Conservation (phyloP, 257 asterid species). For the Salvia rosmarinus region DNA sequence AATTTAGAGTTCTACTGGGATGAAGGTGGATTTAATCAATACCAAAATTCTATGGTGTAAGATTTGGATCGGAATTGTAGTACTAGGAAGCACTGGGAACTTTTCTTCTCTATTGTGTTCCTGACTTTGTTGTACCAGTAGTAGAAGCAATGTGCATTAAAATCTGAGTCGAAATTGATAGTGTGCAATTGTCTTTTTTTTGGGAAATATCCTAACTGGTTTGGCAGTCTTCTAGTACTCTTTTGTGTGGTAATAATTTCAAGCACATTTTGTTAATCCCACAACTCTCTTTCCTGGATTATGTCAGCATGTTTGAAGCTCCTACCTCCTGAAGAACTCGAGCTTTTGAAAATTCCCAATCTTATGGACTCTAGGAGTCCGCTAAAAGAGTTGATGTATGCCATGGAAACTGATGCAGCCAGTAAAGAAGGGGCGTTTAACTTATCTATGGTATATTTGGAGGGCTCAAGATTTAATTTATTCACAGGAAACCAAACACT, state of each 20-base stretch:
- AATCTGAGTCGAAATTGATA: conserved; percentile 15
- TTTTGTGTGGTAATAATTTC: background rate
- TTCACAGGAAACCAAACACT: conserved; percentile 97
- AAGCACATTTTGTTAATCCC: conserved; percentile 17
- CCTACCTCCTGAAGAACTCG: conserved; percentile 81
- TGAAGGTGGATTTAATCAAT: conserved; percentile 10
- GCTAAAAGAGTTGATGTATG: conserved; percentile 59
- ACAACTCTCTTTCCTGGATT: conserved; percentile 27
- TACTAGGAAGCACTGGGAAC: background rate
- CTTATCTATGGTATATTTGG: conserved; percentile 45
- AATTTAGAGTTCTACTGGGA: background rate
- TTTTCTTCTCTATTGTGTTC: background rate
- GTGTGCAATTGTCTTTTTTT: background rate
- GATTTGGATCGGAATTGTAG: background rate
- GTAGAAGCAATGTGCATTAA: conserved; percentile 11
- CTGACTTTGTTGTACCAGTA: background rate
- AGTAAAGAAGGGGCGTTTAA: conserved; percentile 43
- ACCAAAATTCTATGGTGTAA: background rate
- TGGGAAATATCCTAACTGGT: background rate
- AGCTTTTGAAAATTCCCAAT: conserved; percentile 65
- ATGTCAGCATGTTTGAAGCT: conserved; percentile 80
- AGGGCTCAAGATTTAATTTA: conserved; percentile 66
- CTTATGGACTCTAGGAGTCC: conserved; percentile 48
- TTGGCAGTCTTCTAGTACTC: conserved; percentile 14
- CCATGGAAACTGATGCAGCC: conserved; percentile 47